phyloP scores from a whole-genome alignment of 202 grass and related monocot genomes.

The Cymbopogon flexuosus region DNA sequence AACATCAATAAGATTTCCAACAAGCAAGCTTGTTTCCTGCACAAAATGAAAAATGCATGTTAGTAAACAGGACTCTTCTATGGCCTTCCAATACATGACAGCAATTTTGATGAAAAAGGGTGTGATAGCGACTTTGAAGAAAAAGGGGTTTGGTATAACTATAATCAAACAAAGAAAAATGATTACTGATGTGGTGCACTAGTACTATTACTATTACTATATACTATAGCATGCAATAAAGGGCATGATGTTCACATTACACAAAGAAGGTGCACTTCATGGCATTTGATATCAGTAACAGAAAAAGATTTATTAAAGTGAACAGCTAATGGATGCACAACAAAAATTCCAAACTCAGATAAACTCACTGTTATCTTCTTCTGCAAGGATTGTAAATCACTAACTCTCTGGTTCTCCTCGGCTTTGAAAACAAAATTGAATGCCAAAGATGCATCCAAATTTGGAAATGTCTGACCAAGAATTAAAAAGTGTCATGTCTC shows the following conservation, averaged over 20 bases:
- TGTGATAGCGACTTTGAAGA: neutral
- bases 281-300: neutral
- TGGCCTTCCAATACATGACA: neutral
- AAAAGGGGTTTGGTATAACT: neutral
- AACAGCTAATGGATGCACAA: neutral
- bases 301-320: neutral
- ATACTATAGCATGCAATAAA: neutral
- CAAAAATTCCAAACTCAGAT: slow-evolving; percentile 20
- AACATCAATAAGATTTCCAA: slow-evolving; percentile 75
- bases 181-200: neutral
- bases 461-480: slow-evolving; percentile 53
- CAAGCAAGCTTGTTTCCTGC: slow-evolving; percentile 84
- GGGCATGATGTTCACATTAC: slow-evolving; percentile 5
- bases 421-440: slow-evolving; percentile 78
- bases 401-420: slow-evolving; percentile 46
- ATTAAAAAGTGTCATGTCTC: slow-evolving; percentile 20
- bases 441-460: slow-evolving; percentile 56
- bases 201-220: neutral
- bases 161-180: neutral
- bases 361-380: slow-evolving; percentile 60
- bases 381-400: slow-evolving; percentile 47
- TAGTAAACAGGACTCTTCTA: slow-evolving; percentile 6
- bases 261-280: neutral
- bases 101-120: neutral
- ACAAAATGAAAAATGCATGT: slow-evolving; percentile 13